Conservation (phyloP, 75 land plant genomes). For the Adiantum capillusveneris region DNA sequence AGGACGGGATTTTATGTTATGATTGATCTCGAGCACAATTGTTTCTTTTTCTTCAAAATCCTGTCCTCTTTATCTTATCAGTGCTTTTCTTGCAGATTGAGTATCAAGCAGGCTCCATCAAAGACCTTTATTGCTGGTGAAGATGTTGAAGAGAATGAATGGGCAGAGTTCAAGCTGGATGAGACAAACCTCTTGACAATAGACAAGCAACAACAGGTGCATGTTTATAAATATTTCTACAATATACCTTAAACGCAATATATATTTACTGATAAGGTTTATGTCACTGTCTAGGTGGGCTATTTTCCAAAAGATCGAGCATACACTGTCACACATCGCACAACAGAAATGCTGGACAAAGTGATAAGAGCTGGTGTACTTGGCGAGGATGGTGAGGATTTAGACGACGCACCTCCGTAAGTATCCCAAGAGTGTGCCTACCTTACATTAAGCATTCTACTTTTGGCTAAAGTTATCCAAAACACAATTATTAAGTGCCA, state of each 20-base stretch:
- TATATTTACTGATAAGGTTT: too few species aligned
- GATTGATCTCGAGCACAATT: too few species aligned
- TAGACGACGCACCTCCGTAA: conserved; percentile 81
- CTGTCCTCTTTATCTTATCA: too few species aligned
- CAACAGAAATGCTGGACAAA: conserved; percentile 89
- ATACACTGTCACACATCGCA: conserved; percentile 78
- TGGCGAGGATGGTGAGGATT: conserved; percentile 81
- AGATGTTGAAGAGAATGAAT: conserved; percentile 59
- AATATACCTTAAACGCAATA: too few species aligned
- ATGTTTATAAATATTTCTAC: neutral
- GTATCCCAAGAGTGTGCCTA: too few species aligned
- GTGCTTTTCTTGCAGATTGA: conserved; percentile 40
- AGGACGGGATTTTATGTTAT: too few species aligned
- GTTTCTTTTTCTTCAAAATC: too few species aligned
- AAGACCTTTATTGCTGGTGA: conserved; percentile 34
- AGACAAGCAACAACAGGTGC: conserved; percentile 88
- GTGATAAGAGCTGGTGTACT: conserved; percentile 79
- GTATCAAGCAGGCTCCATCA: conserved; percentile 67
- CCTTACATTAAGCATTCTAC: too few species aligned
- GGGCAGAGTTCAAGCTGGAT: conserved; percentile 85
- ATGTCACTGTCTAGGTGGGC: conserved; percentile 78
- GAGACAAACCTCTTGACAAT: conserved; percentile 85
- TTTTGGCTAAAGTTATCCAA: too few species aligned
- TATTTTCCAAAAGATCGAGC: conserved; percentile 79
- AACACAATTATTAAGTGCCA: too few species aligned